Evolutionary conservation across 805 yeast species (phyloP), one percentile per base, ranked within the genome.

Genomic region (Peterozyma toletana): DNA sequence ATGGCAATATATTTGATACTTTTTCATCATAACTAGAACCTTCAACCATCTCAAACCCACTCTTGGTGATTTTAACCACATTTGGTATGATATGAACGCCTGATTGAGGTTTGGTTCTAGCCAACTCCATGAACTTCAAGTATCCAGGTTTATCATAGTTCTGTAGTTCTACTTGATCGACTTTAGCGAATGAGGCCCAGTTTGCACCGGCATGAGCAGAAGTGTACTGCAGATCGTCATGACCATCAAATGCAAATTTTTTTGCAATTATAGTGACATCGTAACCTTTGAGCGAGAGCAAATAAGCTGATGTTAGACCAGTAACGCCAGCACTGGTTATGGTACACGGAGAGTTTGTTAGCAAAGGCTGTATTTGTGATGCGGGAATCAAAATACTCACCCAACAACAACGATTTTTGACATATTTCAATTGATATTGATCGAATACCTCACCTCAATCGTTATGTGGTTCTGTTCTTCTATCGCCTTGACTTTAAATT

Each of bases 121-220:
- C 75, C 43, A 75, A 56, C 11, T 62, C 54, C 41, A 63, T 43
- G 35, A 77, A 67, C 42, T 60, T 62, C n/a, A 47, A 48, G 49
- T 77, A 78, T 0, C 71, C 70, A 3, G 61, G 54, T 33, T 53
- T 57, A 50, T 77, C 83, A 16, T 64, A 53, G 11, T 61, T 54
- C 45, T 71, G 76, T 16, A 65, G 56, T 7, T 49, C 54, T 5
- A 31, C 17, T 18, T 52, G 48, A 11, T 42, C 43, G 10, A 35
- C n/a, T 3, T 33, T 27, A 9, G 78, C 80, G 55, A 73, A 71
- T 15, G 78, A 68, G 40, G 62, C 63, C 80, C 83, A 77, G 48
- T 77, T 75, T 39, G 83, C 83, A 3, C 83, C 83, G 1, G 82
- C 83, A 54, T 64, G 71, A 1, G 81, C 80, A 0, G 78, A 73